phyloP scores from a whole-genome alignment of 169 alveolate species.

The Gregarina niphandrodes region DNA sequence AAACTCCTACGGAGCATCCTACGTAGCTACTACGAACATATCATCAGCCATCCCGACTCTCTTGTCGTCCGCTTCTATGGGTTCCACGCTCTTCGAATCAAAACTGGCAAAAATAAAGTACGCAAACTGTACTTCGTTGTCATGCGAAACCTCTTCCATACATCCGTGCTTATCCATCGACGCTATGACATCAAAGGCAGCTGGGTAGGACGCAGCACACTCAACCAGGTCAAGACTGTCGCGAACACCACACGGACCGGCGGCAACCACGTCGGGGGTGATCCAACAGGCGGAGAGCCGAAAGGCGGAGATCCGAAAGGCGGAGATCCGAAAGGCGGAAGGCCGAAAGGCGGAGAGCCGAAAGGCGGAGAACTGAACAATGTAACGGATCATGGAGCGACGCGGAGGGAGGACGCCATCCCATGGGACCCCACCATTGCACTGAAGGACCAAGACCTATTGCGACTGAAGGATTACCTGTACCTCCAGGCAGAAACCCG shows the following conservation, averaged over 20 bases:
- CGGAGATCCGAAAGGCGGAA: too few relatives aligned
- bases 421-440: slow-evolving; percentile 32
- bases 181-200: slow-evolving; percentile 52
- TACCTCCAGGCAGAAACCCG: too few relatives aligned
- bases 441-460: slow-evolving; percentile 36
- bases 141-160: slow-evolving; percentile 78
- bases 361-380: too few relatives aligned
- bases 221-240: too few relatives aligned
- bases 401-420: too few relatives aligned
- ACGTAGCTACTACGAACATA: slow-evolving; percentile 22
- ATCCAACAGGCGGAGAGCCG: too few relatives aligned
- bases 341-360: too few relatives aligned
- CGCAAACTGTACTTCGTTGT: slow-evolving; percentile 66
- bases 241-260: too few relatives aligned
- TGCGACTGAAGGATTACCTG: slow-evolving; percentile 13
- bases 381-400: too few relatives aligned
- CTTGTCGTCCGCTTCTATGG: slow-evolving; percentile 56
- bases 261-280: too few relatives aligned
- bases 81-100: slow-evolving; percentile 55
- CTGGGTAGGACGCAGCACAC: slow-evolving; percentile 38
- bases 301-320: too few relatives aligned
- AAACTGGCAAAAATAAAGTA: slow-evolving; percentile 20
- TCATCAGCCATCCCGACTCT: slow-evolving; percentile 35
- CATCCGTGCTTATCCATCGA: slow-evolving; percentile 47
- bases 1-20: slow-evolving; percentile 23